phyloP scores from a whole-genome alignment of 345 rosid species.

The Lepidium africanum region DNA sequence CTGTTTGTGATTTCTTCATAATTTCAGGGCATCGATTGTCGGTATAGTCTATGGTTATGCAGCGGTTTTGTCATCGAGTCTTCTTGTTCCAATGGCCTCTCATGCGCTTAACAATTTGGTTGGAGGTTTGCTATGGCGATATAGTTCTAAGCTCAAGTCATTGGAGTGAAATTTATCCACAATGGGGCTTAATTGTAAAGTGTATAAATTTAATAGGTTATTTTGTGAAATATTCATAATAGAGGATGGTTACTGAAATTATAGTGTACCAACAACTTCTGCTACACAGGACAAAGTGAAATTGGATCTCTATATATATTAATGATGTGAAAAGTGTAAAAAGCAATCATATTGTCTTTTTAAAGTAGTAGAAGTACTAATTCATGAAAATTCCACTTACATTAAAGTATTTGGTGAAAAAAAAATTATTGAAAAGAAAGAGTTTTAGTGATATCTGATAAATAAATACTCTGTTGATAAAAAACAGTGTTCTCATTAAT shows the following conservation, averaged over 20 bases:
- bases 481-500: neutral
- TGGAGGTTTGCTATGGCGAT: slow-evolving; percentile 68
- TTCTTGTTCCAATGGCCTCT: slow-evolving; percentile 64
- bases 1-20: neutral
- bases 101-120: slow-evolving; percentile 76
- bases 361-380: neutral
- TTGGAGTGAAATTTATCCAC: slow-evolving; percentile 1
- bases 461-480: too few relatives aligned
- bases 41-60: slow-evolving; percentile 70
- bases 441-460: too few relatives aligned
- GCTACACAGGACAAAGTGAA: slow-evolving; percentile 1
- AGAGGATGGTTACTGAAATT: neutral
- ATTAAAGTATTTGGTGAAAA: too few relatives aligned
- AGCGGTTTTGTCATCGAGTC: slow-evolving; percentile 49
- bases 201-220: neutral
- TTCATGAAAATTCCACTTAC: neutral
- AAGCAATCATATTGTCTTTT: neutral
- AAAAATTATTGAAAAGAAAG: too few relatives aligned
- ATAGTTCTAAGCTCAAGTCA: slow-evolving; percentile 31
- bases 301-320: neutral
- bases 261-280: neutral
- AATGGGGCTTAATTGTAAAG: neutral
- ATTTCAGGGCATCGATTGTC: slow-evolving; percentile 77
- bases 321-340: neutral
- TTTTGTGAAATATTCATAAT: neutral